Base-by-base conservation (phyloP, 2,329 filamentous ascomycete genomes). In the Tolypocladium ophioglossoides region DNA sequence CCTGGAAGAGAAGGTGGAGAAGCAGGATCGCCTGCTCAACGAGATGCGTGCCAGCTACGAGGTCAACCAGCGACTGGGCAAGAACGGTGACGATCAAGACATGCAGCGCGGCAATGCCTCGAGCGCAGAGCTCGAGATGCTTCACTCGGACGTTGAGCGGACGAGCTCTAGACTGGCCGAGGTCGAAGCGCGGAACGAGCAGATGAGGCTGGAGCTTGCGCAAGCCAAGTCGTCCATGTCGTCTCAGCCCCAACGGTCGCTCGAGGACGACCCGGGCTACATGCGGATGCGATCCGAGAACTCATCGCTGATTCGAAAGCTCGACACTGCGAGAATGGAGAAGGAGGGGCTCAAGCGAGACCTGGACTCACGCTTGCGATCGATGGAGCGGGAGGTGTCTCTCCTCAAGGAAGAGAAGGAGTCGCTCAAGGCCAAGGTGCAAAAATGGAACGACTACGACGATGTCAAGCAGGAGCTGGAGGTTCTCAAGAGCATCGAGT, bases 11-110 rank as follows among this genome's bases (percentile, higher is more conserved):
- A 97, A 96, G 72, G 78, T 95, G 3, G 92, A 96, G 69, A 95
- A 87, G 62, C 92, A 99, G 67, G 94, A 99, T 50, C 84, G 91
- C 8, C 73, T 99, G 40, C 72, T 99, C 61, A 96, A 88, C 65
- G 95, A 99, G 69, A 84, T 97, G 66, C 97, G 96, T 72, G 94
- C 94, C 30, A 96, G 85, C 73, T 96, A 96, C 66, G 94, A 99
- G 70, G 94, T 99, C 53, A 94, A 89, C 48, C 91, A 97, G 68
- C 82, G 94, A 51, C 76, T 99, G 51, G 91, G 86, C 52, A 86
- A 85, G 61, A 83, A 84, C 16, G 86, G 86, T 37, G 83, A 87
- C 22, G 72, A 75, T 20, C 79, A 80, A 30, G 73, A 75, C 32
- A 79, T 79, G 24, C 76, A 76, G 32, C 78, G 79, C 30, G 82